These are phyloP conservation scores for Exophiala sp. DNA, from an alignment of 2,329 filamentous ascomycete species.

Conservation along the genomic window DNA sequence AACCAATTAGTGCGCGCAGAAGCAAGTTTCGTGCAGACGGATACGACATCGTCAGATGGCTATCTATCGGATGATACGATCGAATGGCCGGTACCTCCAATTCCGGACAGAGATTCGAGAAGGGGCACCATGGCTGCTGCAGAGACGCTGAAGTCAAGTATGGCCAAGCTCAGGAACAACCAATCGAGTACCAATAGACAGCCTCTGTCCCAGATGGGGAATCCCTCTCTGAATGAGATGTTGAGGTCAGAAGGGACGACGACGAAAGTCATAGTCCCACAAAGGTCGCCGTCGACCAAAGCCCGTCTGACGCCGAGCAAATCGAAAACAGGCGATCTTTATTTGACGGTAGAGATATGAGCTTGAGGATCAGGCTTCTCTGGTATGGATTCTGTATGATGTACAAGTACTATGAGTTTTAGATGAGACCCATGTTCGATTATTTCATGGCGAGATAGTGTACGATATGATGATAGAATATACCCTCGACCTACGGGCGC, in stretches of 20 bases:
- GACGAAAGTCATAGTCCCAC: conserved; percentile 2
- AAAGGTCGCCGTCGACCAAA: conserved; percentile 18
- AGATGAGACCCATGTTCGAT: too few species aligned
- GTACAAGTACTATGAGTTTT: too few species aligned
- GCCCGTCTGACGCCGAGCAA: conserved; percentile 24
- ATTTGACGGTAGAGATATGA: conserved; percentile 23
- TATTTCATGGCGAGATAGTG: too few species aligned
- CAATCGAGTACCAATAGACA: conserved; percentile 3
- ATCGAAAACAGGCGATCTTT: conserved; percentile 26
- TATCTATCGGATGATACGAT: conserved; percentile 21
- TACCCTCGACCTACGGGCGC: too few species aligned
- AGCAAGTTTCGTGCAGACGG: conserved; percentile 18
- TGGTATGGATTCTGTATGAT: neutral
- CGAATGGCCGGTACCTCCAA: conserved; percentile 20
- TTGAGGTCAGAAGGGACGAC: conserved; percentile 1
- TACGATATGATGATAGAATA: too few species aligned
- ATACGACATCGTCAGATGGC: conserved; percentile 22
- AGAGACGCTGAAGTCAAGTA: neutral
- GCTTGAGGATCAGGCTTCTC: neutral
- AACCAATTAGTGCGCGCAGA: conserved; percentile 14
- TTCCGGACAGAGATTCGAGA: conserved; percentile 4
- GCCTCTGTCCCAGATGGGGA: neutral
- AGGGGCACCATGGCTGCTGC: neutral
- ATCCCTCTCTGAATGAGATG: conserved; percentile 9
- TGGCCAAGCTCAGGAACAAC: conserved; percentile 10